Base-by-base conservation (phyloP, 179 eudicot genomes). In the Spergularia azorica region DNA sequence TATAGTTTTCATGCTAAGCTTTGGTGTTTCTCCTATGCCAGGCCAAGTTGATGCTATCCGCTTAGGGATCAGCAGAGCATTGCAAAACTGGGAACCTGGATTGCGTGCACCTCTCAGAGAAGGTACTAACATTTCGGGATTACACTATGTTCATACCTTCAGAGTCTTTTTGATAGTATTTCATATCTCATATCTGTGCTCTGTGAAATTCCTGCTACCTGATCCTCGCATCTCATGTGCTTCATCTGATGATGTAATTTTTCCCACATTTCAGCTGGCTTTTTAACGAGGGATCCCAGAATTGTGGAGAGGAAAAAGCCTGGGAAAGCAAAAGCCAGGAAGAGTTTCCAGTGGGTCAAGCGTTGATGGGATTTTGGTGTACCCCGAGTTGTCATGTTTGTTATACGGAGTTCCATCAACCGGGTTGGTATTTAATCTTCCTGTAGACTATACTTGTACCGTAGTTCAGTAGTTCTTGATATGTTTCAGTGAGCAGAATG, bases 11-110 rank as follows among this genome's bases (percentile, higher is more conserved):
- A 52, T 21, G 46, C 52, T 52, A 70, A 65, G 57, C 56, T 70
- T 52, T 55, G 17, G 52, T 21, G 7, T 51, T 18, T 51, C 26
- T 12, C 57, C 48, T 72, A 73, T 32, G 75, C 74, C 93, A 95
- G 98, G 98, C 81, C 98, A 95, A 88, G 97, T 91, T 59, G 98
- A 92, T 74, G 97, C 98, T 67, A 82, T 95, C 50, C 97, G 85
- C 18, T 79, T 95, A 77, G 97, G 98, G 50, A 75, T 95, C 84
- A 95, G 98, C 83, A 86, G 93, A 75, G 98, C 98, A 50, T 86
- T 95, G 77, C 98, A 95, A 76, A 85, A 84, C 85, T 95, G 97
- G 97, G 98, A 91, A 80, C 98, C 98, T 39, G 94, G 85, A 55
- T 81, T 95, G 67, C 96, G 98, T 13, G 91, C 97, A 77, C 97